phyloP scores from a whole-genome alignment of 2,329 filamentous ascomycete species.

The Colletotrichum sp. region DNA sequence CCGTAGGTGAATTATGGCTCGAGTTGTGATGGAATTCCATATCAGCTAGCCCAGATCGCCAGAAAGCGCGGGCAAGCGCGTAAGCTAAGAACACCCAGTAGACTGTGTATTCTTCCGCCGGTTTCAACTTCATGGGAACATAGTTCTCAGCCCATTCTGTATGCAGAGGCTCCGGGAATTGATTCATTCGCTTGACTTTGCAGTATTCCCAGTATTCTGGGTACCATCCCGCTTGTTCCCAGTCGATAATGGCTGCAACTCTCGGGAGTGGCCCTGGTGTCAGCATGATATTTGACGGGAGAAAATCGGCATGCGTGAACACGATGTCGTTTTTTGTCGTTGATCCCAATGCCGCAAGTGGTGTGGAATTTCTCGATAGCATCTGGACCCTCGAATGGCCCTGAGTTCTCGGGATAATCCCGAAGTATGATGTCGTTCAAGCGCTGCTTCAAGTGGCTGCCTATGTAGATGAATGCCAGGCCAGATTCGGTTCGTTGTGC shows the following conservation, averaged over 20 bases:
- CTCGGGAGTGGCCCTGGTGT: not conserved
- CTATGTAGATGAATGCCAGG: not conserved
- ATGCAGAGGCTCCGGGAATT: not conserved
- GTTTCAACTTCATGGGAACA: not conserved
- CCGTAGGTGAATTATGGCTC: not conserved
- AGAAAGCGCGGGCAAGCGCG: not conserved
- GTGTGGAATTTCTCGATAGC: not conserved
- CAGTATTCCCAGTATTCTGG: not conserved
- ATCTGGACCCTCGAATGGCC: not conserved
- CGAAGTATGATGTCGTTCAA: not conserved
- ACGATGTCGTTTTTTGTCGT: rapidly evolving
- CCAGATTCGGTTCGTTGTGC: not conserved
- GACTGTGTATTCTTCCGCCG: not conserved
- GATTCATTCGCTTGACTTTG: not conserved
- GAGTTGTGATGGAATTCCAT: not conserved
- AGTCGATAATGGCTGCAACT: not conserved
- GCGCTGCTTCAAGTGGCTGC: not conserved
- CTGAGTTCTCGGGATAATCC: rapidly evolving
- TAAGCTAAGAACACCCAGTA: rapidly evolving
- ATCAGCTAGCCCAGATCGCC: not conserved
- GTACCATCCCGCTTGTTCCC: not conserved
- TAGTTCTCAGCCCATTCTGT: not conserved
- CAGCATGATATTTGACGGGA: not conserved
- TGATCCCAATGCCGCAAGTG: not conserved
- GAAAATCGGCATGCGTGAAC: not conserved